Percentiles rank a stretch among this genome's conserved stretches.
Conservation (phyloP, 805 yeast genomes). For the Candida vartiovaarae region DNA sequence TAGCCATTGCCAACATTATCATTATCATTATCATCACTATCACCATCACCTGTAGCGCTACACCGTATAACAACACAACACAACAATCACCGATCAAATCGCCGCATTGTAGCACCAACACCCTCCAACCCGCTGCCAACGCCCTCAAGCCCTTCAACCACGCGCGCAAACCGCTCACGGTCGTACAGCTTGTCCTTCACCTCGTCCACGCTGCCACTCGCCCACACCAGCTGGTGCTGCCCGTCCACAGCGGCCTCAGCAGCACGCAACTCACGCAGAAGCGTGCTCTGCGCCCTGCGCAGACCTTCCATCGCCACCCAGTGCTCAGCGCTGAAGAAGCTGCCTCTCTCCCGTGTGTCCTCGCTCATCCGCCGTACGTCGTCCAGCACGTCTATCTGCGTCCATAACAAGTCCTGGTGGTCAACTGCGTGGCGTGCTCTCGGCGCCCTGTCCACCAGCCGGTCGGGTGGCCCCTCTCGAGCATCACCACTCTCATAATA, state of each 20-base stretch:
- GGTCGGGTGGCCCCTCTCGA: conserved; percentile 2
- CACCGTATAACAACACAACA: not conserved
- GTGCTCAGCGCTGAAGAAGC: conserved; percentile 9
- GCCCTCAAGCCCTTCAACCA: conserved; percentile 42
- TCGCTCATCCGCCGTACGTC: conserved; percentile 49
- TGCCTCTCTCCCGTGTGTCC: conserved; percentile 9
- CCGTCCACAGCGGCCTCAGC: conserved; percentile 1
- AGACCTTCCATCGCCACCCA: conserved; percentile 8
- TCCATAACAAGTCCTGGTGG: conserved; percentile 74
- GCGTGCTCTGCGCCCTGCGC: conserved; percentile 13
- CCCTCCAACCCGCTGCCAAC: conserved; percentile 42
- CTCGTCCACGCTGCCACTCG: conserved; percentile 23
- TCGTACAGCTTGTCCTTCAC: conserved; percentile 33
- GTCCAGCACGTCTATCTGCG: conserved; percentile 78
- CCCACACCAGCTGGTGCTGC: conserved; percentile 14
- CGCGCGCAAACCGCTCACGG: conserved; percentile 44
- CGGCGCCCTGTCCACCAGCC: conserved; percentile 40
- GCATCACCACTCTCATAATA: not conserved
- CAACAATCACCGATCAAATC: not conserved
- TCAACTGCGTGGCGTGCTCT: conserved; percentile 54
- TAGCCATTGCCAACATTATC: too few relatives aligned
- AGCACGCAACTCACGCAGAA: conserved; percentile 6
- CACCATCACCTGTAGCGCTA: too few relatives aligned
- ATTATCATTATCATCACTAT: too few relatives aligned
- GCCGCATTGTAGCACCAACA: conserved; percentile 39